phyloP scores from a whole-genome alignment of 2,329 filamentous ascomycete genomes.

The Epicoccum nigrum region DNA sequence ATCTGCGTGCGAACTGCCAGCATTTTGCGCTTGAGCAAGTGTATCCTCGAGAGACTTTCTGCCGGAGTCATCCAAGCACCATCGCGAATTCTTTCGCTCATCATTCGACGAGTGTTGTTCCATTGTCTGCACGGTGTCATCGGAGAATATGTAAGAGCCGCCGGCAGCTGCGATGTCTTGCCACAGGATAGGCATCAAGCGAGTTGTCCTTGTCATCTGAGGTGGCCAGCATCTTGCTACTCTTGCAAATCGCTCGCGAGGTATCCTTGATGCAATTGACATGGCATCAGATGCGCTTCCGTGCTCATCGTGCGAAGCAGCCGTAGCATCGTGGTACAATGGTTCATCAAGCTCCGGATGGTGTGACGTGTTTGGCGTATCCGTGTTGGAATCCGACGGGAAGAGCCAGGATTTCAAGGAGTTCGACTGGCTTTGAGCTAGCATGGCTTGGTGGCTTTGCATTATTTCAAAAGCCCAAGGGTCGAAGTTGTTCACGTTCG shows the following conservation, averaged over 20 bases:
- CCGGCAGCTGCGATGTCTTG: slow-evolving; percentile 38
- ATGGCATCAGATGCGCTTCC: slow-evolving; percentile 44
- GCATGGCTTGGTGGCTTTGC: slow-evolving; percentile 44
- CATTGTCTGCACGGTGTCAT: slow-evolving; percentile 11
- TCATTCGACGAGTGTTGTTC: not conserved
- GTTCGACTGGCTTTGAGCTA: slow-evolving; percentile 45
- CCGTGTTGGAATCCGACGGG: slow-evolving; percentile 40
- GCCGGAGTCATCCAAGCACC: slow-evolving; percentile 47
- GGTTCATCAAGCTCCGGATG: slow-evolving; percentile 40
- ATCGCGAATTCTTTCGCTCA: slow-evolving; percentile 39
- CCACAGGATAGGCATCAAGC: slow-evolving; percentile 46
- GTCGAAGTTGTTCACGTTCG: slow-evolving; percentile 44
- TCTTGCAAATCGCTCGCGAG: slow-evolving; percentile 46
- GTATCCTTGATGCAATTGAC: slow-evolving; percentile 48
- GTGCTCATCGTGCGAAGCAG: slow-evolving; percentile 31
- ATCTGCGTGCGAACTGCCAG: slow-evolving; percentile 28
- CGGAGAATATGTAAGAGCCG: slow-evolving; percentile 46
- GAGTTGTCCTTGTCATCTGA: slow-evolving; percentile 36
- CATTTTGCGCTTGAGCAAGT: slow-evolving; percentile 34
- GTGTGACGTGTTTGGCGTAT: slow-evolving; percentile 35
- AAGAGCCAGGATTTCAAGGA: slow-evolving; percentile 47
- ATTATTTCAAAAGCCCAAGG: slow-evolving; percentile 48
- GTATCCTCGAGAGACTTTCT: slow-evolving; percentile 49
- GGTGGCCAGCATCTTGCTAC: slow-evolving; percentile 50
- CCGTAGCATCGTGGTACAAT: slow-evolving; percentile 39